Evolutionary conservation across 768 basidiomycete genomes (phyloP).

Genomic region (Lactarius indigo): DNA sequence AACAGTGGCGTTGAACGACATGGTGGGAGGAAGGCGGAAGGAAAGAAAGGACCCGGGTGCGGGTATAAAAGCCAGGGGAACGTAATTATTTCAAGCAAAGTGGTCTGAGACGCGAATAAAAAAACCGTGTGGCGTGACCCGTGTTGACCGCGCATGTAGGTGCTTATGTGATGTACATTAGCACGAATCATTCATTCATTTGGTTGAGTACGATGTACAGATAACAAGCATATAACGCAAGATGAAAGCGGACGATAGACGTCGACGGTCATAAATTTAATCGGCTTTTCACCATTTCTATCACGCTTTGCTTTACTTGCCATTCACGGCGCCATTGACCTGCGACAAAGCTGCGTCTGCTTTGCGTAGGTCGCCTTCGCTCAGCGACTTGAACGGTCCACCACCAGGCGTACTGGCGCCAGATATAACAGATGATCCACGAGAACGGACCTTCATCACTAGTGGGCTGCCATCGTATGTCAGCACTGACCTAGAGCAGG

Average conservation of each 20-base stretch:
- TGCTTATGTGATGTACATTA: slow-evolving; percentile 2
- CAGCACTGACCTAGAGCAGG: slow-evolving; percentile 12
- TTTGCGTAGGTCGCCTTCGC: slow-evolving; percentile 79
- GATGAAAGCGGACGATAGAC: slow-evolving; percentile 10
- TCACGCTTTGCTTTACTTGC: slow-evolving; percentile 6
- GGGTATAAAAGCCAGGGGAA: slow-evolving; percentile 2
- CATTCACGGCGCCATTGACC: slow-evolving; percentile 34
- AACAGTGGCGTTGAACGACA: slow-evolving; percentile 25
- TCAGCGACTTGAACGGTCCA: slow-evolving; percentile 72
- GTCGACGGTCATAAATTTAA: slow-evolving; percentile 18
- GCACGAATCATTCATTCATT: slow-evolving; percentile 1
- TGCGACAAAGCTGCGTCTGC: slow-evolving; percentile 87
- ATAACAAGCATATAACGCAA: slow-evolving; percentile 22
- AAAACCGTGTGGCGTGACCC: background rate
- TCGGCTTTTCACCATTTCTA: slow-evolving; percentile 1
- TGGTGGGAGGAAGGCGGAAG: background rate
- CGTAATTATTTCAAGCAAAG: background rate
- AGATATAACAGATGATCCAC: slow-evolving; percentile 70
- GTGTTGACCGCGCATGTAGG: background rate
- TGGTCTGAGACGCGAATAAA: slow-evolving; percentile 13
- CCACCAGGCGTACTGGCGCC: slow-evolving; percentile 85
- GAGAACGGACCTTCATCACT: slow-evolving; percentile 86
- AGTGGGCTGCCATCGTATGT: slow-evolving; percentile 55
- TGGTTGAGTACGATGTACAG: slow-evolving; percentile 16
- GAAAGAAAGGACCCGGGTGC: too few relatives aligned